Conservation (phyloP, 1,284 basidiomycete genomes). For the Phenoliferia sp. region DNA sequence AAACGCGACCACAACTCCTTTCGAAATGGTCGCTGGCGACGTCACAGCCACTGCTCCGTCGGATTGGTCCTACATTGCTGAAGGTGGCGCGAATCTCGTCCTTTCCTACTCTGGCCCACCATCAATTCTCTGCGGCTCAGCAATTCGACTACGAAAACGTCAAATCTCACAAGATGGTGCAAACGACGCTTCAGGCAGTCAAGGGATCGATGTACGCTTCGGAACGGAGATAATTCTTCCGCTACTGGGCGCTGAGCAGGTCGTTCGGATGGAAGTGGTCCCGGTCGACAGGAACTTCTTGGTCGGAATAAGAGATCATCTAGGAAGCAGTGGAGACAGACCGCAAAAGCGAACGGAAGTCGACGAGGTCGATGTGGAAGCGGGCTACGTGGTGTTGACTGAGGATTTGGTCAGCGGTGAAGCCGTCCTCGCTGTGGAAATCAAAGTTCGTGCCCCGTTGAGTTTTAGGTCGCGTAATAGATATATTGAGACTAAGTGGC, state of each 20-base stretch:
- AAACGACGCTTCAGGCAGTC: neutral
- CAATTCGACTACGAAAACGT: slow-evolving; percentile 67
- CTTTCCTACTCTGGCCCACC: slow-evolving; percentile 66
- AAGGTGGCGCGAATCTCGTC: slow-evolving; percentile 83
- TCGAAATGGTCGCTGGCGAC: neutral
- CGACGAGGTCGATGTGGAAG: slow-evolving; percentile 57
- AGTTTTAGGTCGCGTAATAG: too few species aligned
- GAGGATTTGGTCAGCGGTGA: slow-evolving; percentile 54
- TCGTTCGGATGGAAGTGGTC: slow-evolving; percentile 49
- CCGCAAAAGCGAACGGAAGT: slow-evolving; percentile 54
- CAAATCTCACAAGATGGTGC: slow-evolving; percentile 10
- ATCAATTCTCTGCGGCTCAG: slow-evolving; percentile 53
- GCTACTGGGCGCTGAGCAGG: slow-evolving; percentile 6
- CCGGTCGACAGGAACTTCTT: slow-evolving; percentile 61
- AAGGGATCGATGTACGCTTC: slow-evolving; percentile 20
- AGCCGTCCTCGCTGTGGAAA: slow-evolving; percentile 65
- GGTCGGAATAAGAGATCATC: slow-evolving; percentile 48
- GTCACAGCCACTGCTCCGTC: neutral
- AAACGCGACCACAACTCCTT: too few species aligned
- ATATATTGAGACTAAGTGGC: slow-evolving; percentile 1
- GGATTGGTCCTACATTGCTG: slow-evolving; percentile 73
- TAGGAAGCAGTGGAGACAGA: slow-evolving; percentile 49
- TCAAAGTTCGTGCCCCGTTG: slow-evolving; percentile 59
- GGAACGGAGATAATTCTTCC: slow-evolving; percentile 6
- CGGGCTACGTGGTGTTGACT: slow-evolving; percentile 59